phyloP scores from a whole-genome alignment of 306 rosid species.

The Mimosa bimucronata region DNA sequence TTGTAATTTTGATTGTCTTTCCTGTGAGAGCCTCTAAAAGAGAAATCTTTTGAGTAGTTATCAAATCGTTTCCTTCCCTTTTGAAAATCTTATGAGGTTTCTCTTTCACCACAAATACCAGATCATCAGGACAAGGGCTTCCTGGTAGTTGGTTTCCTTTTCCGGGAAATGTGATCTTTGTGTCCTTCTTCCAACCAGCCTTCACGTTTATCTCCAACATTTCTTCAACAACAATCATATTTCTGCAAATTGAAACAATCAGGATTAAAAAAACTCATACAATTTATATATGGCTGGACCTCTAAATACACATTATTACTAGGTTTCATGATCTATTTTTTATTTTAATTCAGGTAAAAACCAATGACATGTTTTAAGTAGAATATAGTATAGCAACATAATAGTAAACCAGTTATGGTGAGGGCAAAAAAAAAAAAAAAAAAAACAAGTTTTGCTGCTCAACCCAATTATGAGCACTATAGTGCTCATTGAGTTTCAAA shows the following conservation, averaged over 20 bases:
- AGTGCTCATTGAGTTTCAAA: too few relatives aligned
- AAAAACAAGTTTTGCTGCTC: too few relatives aligned
- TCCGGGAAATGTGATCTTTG: constrained; percentile 71
- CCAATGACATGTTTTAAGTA: too few relatives aligned
- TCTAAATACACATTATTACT: too few relatives aligned
- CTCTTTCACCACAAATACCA: constrained; percentile 70
- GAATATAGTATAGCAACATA: too few relatives aligned
- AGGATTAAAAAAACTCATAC: too few relatives aligned
- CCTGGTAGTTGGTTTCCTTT: constrained; percentile 68
- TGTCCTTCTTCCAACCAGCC: constrained; percentile 89
- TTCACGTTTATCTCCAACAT: constrained; percentile 56
- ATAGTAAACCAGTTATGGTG: too few relatives aligned
- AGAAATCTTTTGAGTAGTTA: constrained; percentile 45
- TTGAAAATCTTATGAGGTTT: constrained; percentile 64
- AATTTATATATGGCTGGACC: too few relatives aligned
- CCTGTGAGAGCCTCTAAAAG: constrained; percentile 76
- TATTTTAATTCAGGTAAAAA: too few relatives aligned
- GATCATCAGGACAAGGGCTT: constrained; percentile 48
- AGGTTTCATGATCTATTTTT: too few relatives aligned
- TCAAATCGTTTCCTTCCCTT: constrained; percentile 70
- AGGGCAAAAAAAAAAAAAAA: too few relatives aligned
- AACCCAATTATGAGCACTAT: too few relatives aligned
- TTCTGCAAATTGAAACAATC: not conserved
- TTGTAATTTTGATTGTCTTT: constrained; percentile 52
- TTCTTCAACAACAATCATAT: constrained; percentile 49